These are phyloP conservation scores for Neurospora terricola DNA, from an alignment of 495 filamentous ascomycete species.

Conservation along the genomic window DNA sequence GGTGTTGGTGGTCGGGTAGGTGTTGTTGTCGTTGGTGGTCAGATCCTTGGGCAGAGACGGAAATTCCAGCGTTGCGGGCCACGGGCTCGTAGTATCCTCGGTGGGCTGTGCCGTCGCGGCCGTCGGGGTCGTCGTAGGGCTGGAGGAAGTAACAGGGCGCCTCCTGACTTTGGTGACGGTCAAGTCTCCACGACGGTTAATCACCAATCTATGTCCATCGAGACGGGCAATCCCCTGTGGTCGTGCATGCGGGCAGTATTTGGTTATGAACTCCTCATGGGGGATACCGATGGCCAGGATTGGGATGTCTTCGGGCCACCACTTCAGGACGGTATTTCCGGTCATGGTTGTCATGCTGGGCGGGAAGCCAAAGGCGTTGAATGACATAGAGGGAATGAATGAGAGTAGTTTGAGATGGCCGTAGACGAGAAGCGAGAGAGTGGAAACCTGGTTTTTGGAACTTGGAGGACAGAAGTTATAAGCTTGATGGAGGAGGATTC, in stretches of 20 bases:
- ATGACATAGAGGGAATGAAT: background rate
- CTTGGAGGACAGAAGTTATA: background rate
- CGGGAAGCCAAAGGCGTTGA: background rate
- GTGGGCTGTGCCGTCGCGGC: background rate
- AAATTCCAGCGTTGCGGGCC: background rate
- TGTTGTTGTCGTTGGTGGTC: background rate
- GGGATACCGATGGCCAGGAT: background rate
- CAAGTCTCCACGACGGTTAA: background rate
- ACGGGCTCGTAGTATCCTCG: background rate
- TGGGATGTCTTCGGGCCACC: background rate
- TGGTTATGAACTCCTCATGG: background rate
- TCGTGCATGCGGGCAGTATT: background rate
- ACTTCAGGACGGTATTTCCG: background rate
- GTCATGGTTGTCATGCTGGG: background rate
- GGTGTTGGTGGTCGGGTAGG: background rate
- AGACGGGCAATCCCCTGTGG: background rate
- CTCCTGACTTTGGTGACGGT: background rate
- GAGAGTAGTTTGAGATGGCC: background rate
- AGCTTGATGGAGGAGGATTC: background rate
- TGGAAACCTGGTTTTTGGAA: background rate
- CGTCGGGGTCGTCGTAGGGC: background rate
- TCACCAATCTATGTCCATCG: background rate
- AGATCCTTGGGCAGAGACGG: background rate
- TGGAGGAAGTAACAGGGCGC: background rate
- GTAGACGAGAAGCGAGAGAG: background rate